Evolutionary conservation across 371 early-diverging fungal species (phyloP).

Genomic region (Circinella minor): DNA sequence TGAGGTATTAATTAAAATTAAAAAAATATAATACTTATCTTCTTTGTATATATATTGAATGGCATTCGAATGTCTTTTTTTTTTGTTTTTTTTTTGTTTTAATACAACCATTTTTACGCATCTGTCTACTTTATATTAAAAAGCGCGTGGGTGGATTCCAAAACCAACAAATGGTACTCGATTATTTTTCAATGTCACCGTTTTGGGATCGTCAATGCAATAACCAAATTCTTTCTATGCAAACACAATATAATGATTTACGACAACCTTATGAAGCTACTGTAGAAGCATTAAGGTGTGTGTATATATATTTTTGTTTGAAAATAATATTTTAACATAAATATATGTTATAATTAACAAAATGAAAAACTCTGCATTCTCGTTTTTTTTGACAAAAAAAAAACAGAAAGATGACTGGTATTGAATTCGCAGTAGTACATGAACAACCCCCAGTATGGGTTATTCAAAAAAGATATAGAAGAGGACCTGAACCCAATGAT

Average conservation of each 20-base stretch:
- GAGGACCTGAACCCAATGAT: conserved; percentile 60
- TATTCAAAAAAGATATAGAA: conserved; percentile 80
- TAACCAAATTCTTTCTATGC: conserved; percentile 97
- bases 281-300: conserved; percentile 63
- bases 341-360: conserved; percentile 9
- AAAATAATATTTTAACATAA: no score
- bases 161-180: conserved; percentile 84
- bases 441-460: conserved; percentile 86
- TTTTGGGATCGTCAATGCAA: conserved; percentile 97
- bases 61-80: no score
- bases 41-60: no score
- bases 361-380: no score
- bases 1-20: conserved; percentile 30
- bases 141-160: conserved; percentile 72
- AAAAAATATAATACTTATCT: no score
- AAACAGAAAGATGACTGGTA: conserved; percentile 82
- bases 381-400: no score
- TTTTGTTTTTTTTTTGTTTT: not conserved
- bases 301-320: not conserved
- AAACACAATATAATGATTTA: conserved; percentile 91
- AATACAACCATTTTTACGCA: not conserved
- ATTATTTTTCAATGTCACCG: conserved; percentile 94
- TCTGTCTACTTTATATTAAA: not conserved
- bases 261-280: conserved; percentile 60
- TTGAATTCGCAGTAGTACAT: conserved; percentile 83